Conservation (phyloP, 2,329 filamentous ascomycete genomes). For the Calonectria ilicicola region DNA sequence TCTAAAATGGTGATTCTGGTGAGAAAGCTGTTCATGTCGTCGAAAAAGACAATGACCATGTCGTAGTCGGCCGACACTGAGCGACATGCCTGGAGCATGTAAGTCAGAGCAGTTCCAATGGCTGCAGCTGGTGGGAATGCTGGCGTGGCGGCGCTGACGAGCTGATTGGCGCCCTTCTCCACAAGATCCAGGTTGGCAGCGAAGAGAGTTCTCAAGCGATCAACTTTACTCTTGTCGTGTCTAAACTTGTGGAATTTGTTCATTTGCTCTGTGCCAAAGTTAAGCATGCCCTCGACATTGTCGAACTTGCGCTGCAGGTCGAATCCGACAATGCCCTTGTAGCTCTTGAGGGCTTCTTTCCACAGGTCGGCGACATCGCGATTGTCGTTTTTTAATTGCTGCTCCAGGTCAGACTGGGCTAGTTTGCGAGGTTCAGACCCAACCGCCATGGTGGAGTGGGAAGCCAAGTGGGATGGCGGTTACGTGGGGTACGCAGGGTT, state of each 20-base stretch:
- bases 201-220: conserved; percentile 46
- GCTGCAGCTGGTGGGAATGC: conserved; percentile 48
- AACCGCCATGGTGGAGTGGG: background rate
- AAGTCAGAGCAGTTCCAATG: conserved; percentile 49
- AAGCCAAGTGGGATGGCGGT: background rate
- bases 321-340: conserved; percentile 48
- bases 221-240: conserved; percentile 49
- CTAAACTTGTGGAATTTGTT: conserved; percentile 48
- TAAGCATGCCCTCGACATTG: conserved; percentile 42
- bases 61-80: conserved; percentile 53
- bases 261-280: conserved; percentile 44
- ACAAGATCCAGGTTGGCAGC: conserved; percentile 45
- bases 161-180: conserved; percentile 44
- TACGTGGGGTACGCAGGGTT: too few species aligned
- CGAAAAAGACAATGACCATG: conserved; percentile 52
- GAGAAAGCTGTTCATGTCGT: conserved; percentile 52
- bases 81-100: conserved; percentile 45
- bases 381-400: conserved; percentile 40
- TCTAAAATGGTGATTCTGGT: conserved; percentile 49
- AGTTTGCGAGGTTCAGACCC: background rate
- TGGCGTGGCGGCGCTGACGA: conserved; percentile 44
- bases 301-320: conserved; percentile 46
- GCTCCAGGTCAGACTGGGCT: background rate
- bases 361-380: conserved; percentile 47
- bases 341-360: conserved; percentile 48